phyloP scores from a whole-genome alignment of 768 basidiomycete species.

The Kwoniella mangroviensis region DNA sequence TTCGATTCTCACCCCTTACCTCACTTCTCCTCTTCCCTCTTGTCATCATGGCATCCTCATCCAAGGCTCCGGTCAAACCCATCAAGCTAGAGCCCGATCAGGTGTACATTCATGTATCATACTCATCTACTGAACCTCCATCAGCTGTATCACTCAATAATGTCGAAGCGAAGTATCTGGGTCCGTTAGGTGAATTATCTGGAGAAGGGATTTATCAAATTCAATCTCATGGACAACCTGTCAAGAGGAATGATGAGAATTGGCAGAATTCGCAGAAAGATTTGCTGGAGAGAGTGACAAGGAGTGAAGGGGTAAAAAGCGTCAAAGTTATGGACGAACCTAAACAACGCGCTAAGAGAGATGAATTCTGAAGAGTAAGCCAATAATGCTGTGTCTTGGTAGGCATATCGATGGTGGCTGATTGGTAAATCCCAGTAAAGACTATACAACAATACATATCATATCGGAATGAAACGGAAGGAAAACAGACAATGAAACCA shows the following conservation, averaged over 20 bases:
- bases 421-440: not conserved
- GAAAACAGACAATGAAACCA: not conserved
- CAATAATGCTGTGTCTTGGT: no score
- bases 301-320: slow-evolving; percentile 34
- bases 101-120: slow-evolving; percentile 42
- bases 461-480: not conserved
- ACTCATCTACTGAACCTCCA: slow-evolving; percentile 26
- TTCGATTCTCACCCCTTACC: not conserved
- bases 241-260: slow-evolving; percentile 25
- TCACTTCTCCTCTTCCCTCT: not conserved
- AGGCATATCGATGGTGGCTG: no score
- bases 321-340: slow-evolving; percentile 40
- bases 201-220: slow-evolving; percentile 50
- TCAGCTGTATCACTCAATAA: not conserved
- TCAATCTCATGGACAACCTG: slow-evolving; percentile 14
- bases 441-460: slow-evolving; percentile 5
- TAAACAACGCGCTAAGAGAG: slow-evolving; percentile 45
- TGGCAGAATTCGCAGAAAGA: slow-evolving; percentile 6
- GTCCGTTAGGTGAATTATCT: slow-evolving; percentile 46
- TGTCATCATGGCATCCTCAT: slow-evolving; percentile 1
- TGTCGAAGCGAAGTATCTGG: slow-evolving; percentile 30
- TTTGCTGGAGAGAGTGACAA: slow-evolving; percentile 27
- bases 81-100: slow-evolving; percentile 34
- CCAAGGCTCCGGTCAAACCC: slow-evolving; percentile 35
- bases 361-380: slow-evolving; percentile 25